Base-by-base conservation (phyloP, 1,284 basidiomycete species). In the Xerocomus nothofagi region DNA sequence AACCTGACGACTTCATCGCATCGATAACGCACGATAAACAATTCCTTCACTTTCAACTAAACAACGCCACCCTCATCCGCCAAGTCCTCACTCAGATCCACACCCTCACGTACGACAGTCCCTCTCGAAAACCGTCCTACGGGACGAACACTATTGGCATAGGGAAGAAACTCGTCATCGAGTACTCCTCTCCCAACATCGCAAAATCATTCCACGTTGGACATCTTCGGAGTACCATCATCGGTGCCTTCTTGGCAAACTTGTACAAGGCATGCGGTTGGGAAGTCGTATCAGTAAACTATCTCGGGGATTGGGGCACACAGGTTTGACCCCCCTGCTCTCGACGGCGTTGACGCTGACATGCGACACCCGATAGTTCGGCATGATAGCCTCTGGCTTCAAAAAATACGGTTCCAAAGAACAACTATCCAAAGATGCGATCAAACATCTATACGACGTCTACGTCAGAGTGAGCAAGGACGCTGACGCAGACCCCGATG, bases 121-220 rank as follows among this genome's bases (percentile, higher is more conserved):
- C 75, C 0, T 78, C 78, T 5, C 73, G 75, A 30, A 67, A 74
- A 49, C 79, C 82, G 4, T 80, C 82, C 47, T 94, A 91, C 61
- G 92, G 92, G 17, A 79, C 80, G 2, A 91, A 90, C 66, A 73
- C 75, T 14, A 78, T 78, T n/a, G 92, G 90, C 4, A 73, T 78
- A 44, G 91, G 92, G 36, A 93, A 96, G 73, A 88, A 82, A 49
- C 71, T 89, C 55, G 68, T 93, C 56, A 78, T 92, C 60, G 89
- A 99, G 70, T 99, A 95, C 71, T 97, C 93, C 0, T 93, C 91
- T 5, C 95, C 96, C 17, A 99, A 99, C 70, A 98, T 99, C 65
- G 96, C 97, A 32, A 99, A 99, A 70, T 91, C 91, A 6, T 99
- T 99, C 82, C 96, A 99, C 65, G 95, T 98, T 49, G 97, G 97